Evolutionary conservation across 192 early-diverging fungal species (phyloP).

Genomic region (Coemansia sp.): DNA sequence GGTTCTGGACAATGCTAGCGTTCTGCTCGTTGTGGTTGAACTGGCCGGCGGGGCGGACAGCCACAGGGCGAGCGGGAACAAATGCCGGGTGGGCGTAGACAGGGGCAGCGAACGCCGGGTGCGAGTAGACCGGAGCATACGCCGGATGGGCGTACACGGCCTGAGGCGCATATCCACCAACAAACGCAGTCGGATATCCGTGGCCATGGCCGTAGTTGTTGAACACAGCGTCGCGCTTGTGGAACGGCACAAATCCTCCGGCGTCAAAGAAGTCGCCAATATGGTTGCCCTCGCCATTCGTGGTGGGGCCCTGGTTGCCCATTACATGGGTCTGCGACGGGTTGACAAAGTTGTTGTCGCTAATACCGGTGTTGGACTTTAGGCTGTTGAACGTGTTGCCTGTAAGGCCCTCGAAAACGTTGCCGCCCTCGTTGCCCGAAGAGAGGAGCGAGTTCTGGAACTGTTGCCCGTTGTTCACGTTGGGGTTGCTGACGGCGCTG

Average conservation of each 20-base stretch:
- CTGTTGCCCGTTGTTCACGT: constrained; percentile 51
- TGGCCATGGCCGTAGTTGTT: constrained; percentile 24
- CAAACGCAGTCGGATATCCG: constrained; percentile 7
- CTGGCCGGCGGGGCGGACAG: constrained; percentile 5
- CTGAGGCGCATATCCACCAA: constrained; percentile 7
- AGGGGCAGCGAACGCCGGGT: not conserved
- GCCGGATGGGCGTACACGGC: constrained; percentile 1
- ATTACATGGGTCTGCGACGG: constrained; percentile 19
- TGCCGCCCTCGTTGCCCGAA: constrained; percentile 27
- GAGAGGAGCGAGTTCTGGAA: constrained; percentile 31
- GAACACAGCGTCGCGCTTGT: constrained; percentile 24
- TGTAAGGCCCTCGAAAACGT: constrained; percentile 17
- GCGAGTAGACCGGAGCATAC: not conserved
- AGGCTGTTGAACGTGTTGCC: constrained; percentile 22
- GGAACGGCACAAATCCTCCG: constrained; percentile 10
- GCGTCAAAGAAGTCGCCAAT: constrained; percentile 23
- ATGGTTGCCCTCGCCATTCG: constrained; percentile 39
- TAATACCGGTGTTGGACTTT: constrained; percentile 21
- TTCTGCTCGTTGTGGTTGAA: constrained; percentile 41
- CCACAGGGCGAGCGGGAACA: not conserved
- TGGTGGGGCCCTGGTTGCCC: constrained; percentile 36
- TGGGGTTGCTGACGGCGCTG: constrained; percentile 41
- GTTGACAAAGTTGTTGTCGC: constrained; percentile 39
- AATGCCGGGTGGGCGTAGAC: constrained; percentile 13
- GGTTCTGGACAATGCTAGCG: constrained; percentile 53